A percentile compares a stretch with the other conserved stretches of the same genome.
phyloP scores from a whole-genome alignment of 2,329 filamentous ascomycete species.

The Alternaria conjuncta region DNA sequence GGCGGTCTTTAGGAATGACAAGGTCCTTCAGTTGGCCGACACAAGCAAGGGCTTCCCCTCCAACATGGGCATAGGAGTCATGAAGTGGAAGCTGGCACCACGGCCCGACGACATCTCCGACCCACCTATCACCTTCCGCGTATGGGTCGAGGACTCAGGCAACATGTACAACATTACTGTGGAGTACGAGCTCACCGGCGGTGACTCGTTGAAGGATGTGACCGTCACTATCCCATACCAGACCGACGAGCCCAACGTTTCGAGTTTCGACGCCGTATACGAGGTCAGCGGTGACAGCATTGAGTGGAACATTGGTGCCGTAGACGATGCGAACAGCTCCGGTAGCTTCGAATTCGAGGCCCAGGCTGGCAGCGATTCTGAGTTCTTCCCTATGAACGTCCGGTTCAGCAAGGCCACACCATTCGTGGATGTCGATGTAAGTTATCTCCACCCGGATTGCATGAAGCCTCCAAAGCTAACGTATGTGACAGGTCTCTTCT shows the following conservation, averaged over 20 bases:
- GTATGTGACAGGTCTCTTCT: conserved; percentile 65
- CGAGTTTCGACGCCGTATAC: conserved; percentile 92
- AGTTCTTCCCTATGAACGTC: conserved; percentile 98
- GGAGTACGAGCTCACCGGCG: conserved; percentile 90
- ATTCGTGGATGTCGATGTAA: conserved; percentile 92
- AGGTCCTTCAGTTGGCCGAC: conserved; percentile 89
- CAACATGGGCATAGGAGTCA: conserved; percentile 90
- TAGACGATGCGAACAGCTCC: conserved; percentile 80
- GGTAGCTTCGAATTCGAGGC: conserved; percentile 97
- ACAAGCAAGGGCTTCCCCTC: conserved; percentile 86
- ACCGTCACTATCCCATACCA: conserved; percentile 86
- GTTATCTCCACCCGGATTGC: no score
- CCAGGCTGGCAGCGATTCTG: conserved; percentile 82
- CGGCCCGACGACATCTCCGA: conserved; percentile 80
- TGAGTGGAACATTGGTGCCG: conserved; percentile 89
- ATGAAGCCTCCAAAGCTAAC: no score
- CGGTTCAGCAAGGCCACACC: conserved; percentile 85
- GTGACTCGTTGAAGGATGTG: conserved; percentile 81
- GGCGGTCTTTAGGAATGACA: conserved; percentile 79
- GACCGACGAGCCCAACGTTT: conserved; percentile 83
- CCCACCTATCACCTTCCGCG: conserved; percentile 92
- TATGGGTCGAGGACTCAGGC: conserved; percentile 92
- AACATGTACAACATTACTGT: conserved; percentile 88
- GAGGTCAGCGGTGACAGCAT: conserved; percentile 91
- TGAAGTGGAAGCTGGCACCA: conserved; percentile 88